Conservation (phyloP, 352 stramenopile species). For the Phytopythium vexans region DNA sequence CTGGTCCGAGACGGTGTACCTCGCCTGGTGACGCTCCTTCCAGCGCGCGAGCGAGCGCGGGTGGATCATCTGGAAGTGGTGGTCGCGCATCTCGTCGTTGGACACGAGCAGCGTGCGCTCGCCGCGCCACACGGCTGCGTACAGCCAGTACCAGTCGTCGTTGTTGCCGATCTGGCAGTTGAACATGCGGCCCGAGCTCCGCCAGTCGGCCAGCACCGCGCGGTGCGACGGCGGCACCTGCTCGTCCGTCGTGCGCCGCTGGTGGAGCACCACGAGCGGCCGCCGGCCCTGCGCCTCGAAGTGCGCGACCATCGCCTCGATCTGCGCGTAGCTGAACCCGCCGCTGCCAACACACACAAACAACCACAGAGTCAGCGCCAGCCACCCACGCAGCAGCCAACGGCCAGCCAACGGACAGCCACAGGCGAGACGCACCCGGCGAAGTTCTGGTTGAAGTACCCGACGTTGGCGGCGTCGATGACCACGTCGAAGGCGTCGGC, state of each 20-base stretch:
- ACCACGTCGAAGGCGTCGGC: constrained; percentile 90
- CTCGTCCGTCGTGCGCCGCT: constrained; percentile 90
- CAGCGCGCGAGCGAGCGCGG: constrained; percentile 93
- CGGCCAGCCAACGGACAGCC: neutral
- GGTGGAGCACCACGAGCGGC: constrained; percentile 94
- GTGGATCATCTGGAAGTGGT: constrained; percentile 99
- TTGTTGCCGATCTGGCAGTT: constrained; percentile 95
- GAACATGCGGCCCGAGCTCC: constrained; percentile 81
- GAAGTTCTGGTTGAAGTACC: constrained; percentile 98
- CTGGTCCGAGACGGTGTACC: constrained; percentile 78
- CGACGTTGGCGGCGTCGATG: constrained; percentile 98
- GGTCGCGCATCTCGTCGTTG: constrained; percentile 99
- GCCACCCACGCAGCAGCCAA: constrained; percentile 12
- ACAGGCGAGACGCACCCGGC: constrained; percentile 28
- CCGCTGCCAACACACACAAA: constrained; percentile 35
- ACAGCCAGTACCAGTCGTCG: constrained; percentile 99
- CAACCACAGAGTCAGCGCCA: constrained; percentile 5
- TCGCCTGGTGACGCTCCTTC: constrained; percentile 96
- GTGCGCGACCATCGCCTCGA: constrained; percentile 91
- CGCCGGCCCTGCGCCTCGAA: constrained; percentile 87
- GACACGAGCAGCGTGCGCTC: constrained; percentile 88
- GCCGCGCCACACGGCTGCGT: constrained; percentile 88
- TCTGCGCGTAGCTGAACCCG: constrained; percentile 95
- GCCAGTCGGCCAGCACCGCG: constrained; percentile 76
- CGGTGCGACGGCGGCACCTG: constrained; percentile 77